These are phyloP conservation scores for Termitomyces sp. DNA, from an alignment of 768 basidiomycete species.

Conservation along the genomic window DNA sequence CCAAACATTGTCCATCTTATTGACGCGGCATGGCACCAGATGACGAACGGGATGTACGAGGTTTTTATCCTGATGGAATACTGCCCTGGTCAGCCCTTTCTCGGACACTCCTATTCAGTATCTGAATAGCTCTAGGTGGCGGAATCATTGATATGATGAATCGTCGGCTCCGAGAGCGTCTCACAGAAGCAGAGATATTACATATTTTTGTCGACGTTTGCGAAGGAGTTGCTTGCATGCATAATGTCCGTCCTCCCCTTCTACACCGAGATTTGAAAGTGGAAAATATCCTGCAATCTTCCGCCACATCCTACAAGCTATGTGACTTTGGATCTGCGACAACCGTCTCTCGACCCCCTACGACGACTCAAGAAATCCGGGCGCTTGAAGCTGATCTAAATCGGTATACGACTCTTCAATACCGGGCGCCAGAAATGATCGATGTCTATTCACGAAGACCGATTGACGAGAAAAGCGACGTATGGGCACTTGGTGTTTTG, in stretches of 20 bases:
- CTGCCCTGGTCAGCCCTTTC: constrained; percentile 65
- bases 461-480: constrained; percentile 91
- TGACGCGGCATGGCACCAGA: constrained; percentile 88
- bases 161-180: constrained; percentile 86
- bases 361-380: constrained; percentile 80
- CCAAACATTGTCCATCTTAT: constrained; percentile 95
- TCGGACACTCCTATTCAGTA: constrained; percentile 3
- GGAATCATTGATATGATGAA: constrained; percentile 99
- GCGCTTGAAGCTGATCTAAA: constrained; percentile 89
- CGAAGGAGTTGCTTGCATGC: constrained; percentile 96
- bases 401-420: constrained; percentile 93
- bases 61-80: constrained; percentile 99
- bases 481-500: constrained; percentile 96
- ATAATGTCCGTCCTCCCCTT: constrained; percentile 84
- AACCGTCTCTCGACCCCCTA: constrained; percentile 69
- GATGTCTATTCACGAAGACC: constrained; percentile 82
- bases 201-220: constrained; percentile 98
- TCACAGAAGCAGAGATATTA: constrained; percentile 94
- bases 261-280: constrained; percentile 98
- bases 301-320: constrained; percentile 82
- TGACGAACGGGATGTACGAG: constrained; percentile 83
- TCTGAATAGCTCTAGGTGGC: constrained; percentile 56
- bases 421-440: constrained; percentile 98
- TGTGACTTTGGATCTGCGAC: constrained; percentile 98
- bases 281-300: constrained; percentile 94